Evolutionary conservation across 768 basidiomycete genomes (phyloP).

Genomic region (Auriscalpium orientale): DNA sequence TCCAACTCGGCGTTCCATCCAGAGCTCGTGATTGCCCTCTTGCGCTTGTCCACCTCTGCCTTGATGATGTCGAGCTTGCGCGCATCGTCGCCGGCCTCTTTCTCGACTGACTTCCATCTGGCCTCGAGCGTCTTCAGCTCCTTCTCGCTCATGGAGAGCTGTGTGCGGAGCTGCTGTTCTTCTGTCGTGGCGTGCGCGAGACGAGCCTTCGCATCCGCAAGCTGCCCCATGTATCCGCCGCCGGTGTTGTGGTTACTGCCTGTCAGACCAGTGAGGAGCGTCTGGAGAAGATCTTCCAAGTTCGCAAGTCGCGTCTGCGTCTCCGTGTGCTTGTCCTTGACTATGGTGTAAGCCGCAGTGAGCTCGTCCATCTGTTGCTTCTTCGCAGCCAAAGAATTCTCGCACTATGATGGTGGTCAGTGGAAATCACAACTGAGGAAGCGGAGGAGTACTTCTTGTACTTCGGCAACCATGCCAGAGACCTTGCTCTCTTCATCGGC

Average conservation of each 20-base stretch:
- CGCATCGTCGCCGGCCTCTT: slow-evolving; percentile 72
- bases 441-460: slow-evolving; percentile 46
- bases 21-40: slow-evolving; percentile 44
- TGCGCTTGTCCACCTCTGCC: slow-evolving; percentile 49
- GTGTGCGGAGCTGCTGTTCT: slow-evolving; percentile 73
- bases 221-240: slow-evolving; percentile 95
- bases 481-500: slow-evolving; percentile 69
- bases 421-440: not conserved
- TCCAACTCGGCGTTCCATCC: slow-evolving; percentile 80
- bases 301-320: slow-evolving; percentile 56
- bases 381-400: slow-evolving; percentile 50
- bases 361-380: slow-evolving; percentile 49
- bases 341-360: slow-evolving; percentile 43
- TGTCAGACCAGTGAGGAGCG: slow-evolving; percentile 86
- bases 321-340: slow-evolving; percentile 63
- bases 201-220: slow-evolving; percentile 75
- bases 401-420: slow-evolving; percentile 37
- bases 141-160: slow-evolving; percentile 68
- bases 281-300: slow-evolving; percentile 90
- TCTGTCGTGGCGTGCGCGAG: slow-evolving; percentile 74
- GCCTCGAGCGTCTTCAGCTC: slow-evolving; percentile 74
- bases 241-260: slow-evolving; percentile 59
- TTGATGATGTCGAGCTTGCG: slow-evolving; percentile 57
- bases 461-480: slow-evolving; percentile 41
- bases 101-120: slow-evolving; percentile 76